These are phyloP conservation scores for Dioszegia aurantiaca DNA, from an alignment of 768 basidiomycete genomes.

Conservation along the genomic window DNA sequence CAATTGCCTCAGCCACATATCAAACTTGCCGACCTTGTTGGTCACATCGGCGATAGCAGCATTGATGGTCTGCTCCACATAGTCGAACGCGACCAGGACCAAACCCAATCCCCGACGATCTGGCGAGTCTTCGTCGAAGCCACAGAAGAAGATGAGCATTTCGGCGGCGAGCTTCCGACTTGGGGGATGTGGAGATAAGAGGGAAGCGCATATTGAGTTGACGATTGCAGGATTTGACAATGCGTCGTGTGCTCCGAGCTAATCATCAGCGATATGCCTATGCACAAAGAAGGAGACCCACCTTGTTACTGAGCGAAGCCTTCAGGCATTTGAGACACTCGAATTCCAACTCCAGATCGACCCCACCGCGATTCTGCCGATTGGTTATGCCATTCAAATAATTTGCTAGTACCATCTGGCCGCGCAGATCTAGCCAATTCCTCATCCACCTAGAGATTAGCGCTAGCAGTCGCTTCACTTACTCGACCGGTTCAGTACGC, in stretches of 20 bases:
- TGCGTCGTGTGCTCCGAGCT: constrained; percentile 58
- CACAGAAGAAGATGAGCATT: constrained; percentile 69
- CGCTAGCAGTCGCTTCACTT: constrained; percentile 34
- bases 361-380: constrained; percentile 55
- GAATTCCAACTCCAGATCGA: constrained; percentile 72
- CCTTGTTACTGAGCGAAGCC: constrained; percentile 67
- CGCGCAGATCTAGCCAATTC: constrained; percentile 36
- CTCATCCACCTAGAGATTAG: constrained; percentile 33
- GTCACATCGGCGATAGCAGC: constrained; percentile 26
- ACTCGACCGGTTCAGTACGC: constrained; percentile 80
- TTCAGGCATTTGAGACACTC: constrained; percentile 85
- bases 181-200: constrained; percentile 74
- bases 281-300: too few species aligned
- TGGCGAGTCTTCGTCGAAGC: constrained; percentile 59
- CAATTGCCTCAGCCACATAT: constrained; percentile 84
- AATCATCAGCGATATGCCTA: not conserved
- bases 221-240: constrained; percentile 70
- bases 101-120: constrained; percentile 59
- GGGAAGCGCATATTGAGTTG: constrained; percentile 72
- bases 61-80: constrained; percentile 41
- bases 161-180: constrained; percentile 77
- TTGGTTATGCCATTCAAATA: constrained; percentile 25
- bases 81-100: constrained; percentile 72
- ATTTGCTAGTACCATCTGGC: constrained; percentile 41
- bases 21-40: constrained; percentile 57